These are phyloP conservation scores for Oryza punctata DNA, from an alignment of 176 grass and related monocot genomes.

Conservation along the genomic window DNA sequence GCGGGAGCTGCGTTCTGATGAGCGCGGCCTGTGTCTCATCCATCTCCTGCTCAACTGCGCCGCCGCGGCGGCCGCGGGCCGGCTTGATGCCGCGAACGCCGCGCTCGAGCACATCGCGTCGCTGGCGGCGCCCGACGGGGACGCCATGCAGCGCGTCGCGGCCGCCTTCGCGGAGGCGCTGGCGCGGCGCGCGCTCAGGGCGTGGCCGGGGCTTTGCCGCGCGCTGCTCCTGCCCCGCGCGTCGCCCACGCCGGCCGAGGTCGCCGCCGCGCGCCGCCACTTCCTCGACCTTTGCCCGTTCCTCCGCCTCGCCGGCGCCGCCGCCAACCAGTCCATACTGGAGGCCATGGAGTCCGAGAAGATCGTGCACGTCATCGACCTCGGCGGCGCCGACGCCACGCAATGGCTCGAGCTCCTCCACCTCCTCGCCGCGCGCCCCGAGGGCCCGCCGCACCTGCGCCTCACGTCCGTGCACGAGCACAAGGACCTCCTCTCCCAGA, in stretches of 20 bases:
- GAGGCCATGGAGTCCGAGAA: constrained; percentile 93
- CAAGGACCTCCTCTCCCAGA: constrained; percentile 53
- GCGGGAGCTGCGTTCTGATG: constrained; percentile 78
- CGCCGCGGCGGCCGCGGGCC: constrained; percentile 40
- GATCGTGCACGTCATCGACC: constrained; percentile 83
- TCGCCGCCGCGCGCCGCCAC: constrained; percentile 52
- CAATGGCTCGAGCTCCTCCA: constrained; percentile 85
- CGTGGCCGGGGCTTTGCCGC: constrained; percentile 68
- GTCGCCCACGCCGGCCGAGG: constrained; percentile 18
- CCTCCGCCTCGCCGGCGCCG: constrained; percentile 65
- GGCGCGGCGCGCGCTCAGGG: constrained; percentile 66
- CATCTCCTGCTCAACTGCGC: constrained; percentile 95
- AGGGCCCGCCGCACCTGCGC: constrained; percentile 84
- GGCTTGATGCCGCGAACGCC: constrained; percentile 67
- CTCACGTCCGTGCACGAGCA: constrained; percentile 71
- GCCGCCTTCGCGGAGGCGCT: constrained; percentile 68
- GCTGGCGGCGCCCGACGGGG: constrained; percentile 67
- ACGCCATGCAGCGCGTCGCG: constrained; percentile 95
- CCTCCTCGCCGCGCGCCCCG: constrained; percentile 59
- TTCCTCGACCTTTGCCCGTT: constrained; percentile 93
- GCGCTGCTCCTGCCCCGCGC: constrained; percentile 49
- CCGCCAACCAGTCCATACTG: constrained; percentile 70
- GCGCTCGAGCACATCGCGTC: constrained; percentile 74
- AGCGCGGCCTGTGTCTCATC: constrained; percentile 91
- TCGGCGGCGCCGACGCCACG: constrained; percentile 67